Conservation (phyloP, 2,329 filamentous ascomycete genomes). For the Phoma sp. region DNA sequence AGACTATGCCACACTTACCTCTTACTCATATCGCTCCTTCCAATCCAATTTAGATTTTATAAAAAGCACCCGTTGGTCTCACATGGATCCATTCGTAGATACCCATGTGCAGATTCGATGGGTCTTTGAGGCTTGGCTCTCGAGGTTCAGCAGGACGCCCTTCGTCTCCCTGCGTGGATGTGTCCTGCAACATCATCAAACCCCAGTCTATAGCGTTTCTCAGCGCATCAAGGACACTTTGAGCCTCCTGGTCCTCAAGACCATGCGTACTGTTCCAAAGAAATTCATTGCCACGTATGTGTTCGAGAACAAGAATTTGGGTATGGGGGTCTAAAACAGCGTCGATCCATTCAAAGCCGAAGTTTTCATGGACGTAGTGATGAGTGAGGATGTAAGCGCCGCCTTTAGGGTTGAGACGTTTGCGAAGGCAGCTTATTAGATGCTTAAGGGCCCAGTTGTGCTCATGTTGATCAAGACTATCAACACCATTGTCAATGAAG, state of each 20-base stretch:
- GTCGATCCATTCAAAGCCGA: too few species aligned
- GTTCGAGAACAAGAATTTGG: too few species aligned
- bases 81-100: constrained; percentile 3
- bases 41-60: too few species aligned
- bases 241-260: too few species aligned
- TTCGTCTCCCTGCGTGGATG: not conserved
- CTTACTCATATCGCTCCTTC: too few species aligned
- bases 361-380: too few species aligned
- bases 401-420: not conserved
- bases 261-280: too few species aligned
- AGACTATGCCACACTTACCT: too few species aligned
- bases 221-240: not conserved
- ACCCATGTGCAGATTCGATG: not conserved
- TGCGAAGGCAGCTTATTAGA: constrained; percentile 1
- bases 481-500: not conserved
- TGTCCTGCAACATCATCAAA: not conserved
- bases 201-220: not conserved
- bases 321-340: too few species aligned
- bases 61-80: not conserved
- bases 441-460: not conserved
- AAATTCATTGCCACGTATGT: too few species aligned
- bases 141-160: not conserved
- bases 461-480: not conserved
- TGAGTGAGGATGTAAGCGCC: not conserved
- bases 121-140: not conserved